These are phyloP conservation scores for Aspergillus japonicus DNA, from an alignment of 2,329 filamentous ascomycete species.

Conservation along the genomic window DNA sequence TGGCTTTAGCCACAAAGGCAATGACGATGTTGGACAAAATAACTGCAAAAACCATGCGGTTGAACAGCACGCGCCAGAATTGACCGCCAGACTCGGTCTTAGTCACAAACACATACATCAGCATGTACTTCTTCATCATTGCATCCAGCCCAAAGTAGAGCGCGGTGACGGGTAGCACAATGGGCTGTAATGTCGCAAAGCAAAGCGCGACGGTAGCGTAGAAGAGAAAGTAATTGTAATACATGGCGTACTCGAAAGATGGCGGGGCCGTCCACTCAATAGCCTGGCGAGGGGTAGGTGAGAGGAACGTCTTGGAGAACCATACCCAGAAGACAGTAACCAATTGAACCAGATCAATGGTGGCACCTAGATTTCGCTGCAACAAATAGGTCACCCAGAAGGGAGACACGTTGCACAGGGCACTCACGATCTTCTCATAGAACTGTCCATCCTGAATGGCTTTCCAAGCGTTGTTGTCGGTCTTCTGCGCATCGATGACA, in stretches of 20 bases:
- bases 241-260: slow-evolving; percentile 89
- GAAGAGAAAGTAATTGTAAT: slow-evolving; percentile 98
- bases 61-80: slow-evolving; percentile 90
- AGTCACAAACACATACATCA: slow-evolving; percentile 92
- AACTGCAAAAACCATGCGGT: slow-evolving; percentile 81
- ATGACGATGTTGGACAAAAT: slow-evolving; percentile 77
- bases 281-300: slow-evolving; percentile 83
- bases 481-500: slow-evolving; percentile 60
- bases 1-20: slow-evolving; percentile 71
- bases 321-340: slow-evolving; percentile 82
- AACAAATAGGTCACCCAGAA: slow-evolving; percentile 96
- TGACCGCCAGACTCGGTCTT: slow-evolving; percentile 94
- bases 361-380: slow-evolving; percentile 87
- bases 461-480: slow-evolving; percentile 63
- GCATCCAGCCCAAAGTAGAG: slow-evolving; percentile 87
- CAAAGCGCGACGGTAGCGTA: slow-evolving; percentile 87
- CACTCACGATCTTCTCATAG: slow-evolving; percentile 64
- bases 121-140: slow-evolving; percentile 89
- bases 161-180: slow-evolving; percentile 81
- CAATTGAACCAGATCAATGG: slow-evolving; percentile 88
- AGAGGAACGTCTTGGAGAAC: slow-evolving; percentile 78
- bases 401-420: slow-evolving; percentile 76
- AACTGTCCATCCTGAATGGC: slow-evolving; percentile 66
- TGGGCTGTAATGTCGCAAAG: slow-evolving; percentile 80
- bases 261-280: slow-evolving; percentile 93